Evolutionary conservation across 345 rosid species (phyloP), one percentile per base, ranked within the genome.

Genomic region (Litchi chinensis): DNA sequence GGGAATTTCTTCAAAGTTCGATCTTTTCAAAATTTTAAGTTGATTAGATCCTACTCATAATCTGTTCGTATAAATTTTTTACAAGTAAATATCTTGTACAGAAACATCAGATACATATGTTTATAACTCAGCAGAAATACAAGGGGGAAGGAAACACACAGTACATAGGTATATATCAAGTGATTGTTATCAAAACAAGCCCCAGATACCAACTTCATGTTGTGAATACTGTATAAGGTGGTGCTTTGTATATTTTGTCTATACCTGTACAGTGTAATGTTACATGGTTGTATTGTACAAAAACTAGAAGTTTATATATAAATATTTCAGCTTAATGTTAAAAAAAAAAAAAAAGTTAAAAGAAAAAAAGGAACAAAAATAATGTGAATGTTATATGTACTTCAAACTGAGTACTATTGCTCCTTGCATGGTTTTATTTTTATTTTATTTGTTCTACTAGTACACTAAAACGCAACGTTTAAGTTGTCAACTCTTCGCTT

Each of bases 1-100:
- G 88, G 92, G 66, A 83, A 79, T 83, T 74, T 90, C 43, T 88
- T 90, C 68, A 89, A 81, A 79, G 73, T 85, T 39, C 83, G 87
- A 80, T 73, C 79, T 75, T 88, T 86, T 69, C 88, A 88, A 76
- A 86, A 75, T 74, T 86, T 89, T 79, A 87, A 87, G 76, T 75
- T 82, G 78, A 59, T 86, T 54, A 78, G 89, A 77, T 88, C 89
- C 39, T 80, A 79, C 81, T 87, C 93, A 6, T 86, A 76, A 77
- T 9, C 41, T 69, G 5, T 21, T 26, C 15, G 8, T 68, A 65
- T 76, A 65, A 46, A 3, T 21, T 66, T 77, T 64, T 63, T 40
- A 65, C 4, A 74, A 71, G 82, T 74, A 76, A 41, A 74, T 77
- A 13, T 46, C 18, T 46, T 79, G 83, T 80, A 74, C 77, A 83